These are phyloP conservation scores for Ocimum tenuiflorum DNA, from an alignment of 257 asterid genomes.

Conservation along the genomic window DNA sequence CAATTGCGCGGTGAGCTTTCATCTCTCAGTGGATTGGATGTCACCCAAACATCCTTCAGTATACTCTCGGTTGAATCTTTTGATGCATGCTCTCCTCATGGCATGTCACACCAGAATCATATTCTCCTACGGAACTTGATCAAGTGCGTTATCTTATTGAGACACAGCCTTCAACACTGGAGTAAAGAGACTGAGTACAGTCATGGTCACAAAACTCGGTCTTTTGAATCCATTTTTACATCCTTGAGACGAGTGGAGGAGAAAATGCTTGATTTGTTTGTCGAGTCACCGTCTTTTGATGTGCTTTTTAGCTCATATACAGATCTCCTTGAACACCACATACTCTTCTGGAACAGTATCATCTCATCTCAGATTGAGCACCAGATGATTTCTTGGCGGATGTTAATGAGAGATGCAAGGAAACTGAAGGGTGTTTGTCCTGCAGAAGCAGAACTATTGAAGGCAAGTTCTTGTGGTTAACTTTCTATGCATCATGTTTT, in stretches of 20 bases:
- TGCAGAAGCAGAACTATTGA: constrained; percentile 42
- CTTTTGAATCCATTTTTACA: constrained; percentile 36
- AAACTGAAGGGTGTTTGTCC: constrained; percentile 49
- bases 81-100: constrained; percentile 34
- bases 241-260: constrained; percentile 51
- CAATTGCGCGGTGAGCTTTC: constrained; percentile 35
- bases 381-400: constrained; percentile 47
- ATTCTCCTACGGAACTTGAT: constrained; percentile 39
- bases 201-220: constrained; percentile 22
- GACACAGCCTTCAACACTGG: constrained; percentile 76
- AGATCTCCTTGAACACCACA: constrained; percentile 71
- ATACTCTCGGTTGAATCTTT: constrained; percentile 47
- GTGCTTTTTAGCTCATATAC: constrained; percentile 39
- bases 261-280: constrained; percentile 54
- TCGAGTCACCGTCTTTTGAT: constrained; percentile 49
- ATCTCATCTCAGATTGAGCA: constrained; percentile 37
- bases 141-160: constrained; percentile 48
- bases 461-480: constrained; percentile 39
- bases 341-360: constrained; percentile 57
- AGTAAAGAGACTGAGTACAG: constrained; percentile 36
- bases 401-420: constrained; percentile 44
- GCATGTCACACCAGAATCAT: constrained; percentile 27
- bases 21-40: constrained; percentile 22
- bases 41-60: constrained; percentile 32
- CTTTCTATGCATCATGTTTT: constrained; percentile 10